Conservation (phyloP, 2,329 filamentous ascomycete species). For the Ustilaginoidea virens region DNA sequence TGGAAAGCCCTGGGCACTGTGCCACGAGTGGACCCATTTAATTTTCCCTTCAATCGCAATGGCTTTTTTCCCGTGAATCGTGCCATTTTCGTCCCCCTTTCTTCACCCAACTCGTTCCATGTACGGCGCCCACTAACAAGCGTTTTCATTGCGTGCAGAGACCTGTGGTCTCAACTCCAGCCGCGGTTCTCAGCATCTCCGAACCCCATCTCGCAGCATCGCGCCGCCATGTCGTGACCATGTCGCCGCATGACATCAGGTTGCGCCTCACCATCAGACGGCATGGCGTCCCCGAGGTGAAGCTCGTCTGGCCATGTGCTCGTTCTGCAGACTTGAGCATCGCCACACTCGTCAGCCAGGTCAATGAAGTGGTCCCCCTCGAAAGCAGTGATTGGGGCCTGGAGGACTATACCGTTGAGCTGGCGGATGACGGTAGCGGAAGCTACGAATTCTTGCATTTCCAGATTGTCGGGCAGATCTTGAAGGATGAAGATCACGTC, state of each 20-base stretch:
- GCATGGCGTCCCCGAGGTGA: constrained; percentile 55
- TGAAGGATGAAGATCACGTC: constrained; percentile 75
- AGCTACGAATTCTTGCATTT: constrained; percentile 84
- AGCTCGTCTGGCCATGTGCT: constrained; percentile 54
- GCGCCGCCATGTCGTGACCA: constrained; percentile 11
- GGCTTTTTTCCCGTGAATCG: no score
- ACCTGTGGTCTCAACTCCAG: no score
- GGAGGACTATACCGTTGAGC: constrained; percentile 78
- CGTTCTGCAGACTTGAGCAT: constrained; percentile 49
- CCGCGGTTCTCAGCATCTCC: no score
- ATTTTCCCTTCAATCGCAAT: no score
- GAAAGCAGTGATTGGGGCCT: constrained; percentile 72
- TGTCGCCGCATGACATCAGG: constrained; percentile 34
- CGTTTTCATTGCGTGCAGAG: no score
- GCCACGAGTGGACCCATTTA: no score
- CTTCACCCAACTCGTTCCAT: no score
- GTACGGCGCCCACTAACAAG: no score
- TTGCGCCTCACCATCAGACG: constrained; percentile 59
- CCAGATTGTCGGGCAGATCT: constrained; percentile 49
- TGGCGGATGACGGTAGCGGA: constrained; percentile 35
- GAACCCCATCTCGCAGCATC: no score
- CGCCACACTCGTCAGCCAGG: constrained; percentile 57
- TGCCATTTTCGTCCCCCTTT: no score
- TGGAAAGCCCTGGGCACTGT: no score
- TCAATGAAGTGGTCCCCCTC: constrained; percentile 69